These are phyloP conservation scores for Cucumis variabilis DNA, from an alignment of 331 rosid genomes.

Conservation along the genomic window DNA sequence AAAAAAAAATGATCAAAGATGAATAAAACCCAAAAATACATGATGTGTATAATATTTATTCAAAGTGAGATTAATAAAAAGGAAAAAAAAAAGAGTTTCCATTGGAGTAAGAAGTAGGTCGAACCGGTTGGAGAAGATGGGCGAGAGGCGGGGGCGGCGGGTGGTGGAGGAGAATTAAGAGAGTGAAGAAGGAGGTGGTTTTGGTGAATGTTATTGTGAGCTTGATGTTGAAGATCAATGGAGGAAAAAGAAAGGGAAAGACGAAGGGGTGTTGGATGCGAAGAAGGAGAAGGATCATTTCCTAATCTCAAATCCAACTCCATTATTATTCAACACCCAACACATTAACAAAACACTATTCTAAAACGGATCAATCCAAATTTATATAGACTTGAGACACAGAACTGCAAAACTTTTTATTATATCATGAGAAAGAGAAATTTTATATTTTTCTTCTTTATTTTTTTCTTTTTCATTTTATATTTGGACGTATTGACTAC, in stretches of 20 bases:
- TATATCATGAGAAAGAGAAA: too few species aligned
- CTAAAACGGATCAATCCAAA: not conserved
- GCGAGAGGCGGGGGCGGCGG: not conserved
- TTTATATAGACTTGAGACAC: too few species aligned
- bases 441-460: too few species aligned
- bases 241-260: conserved; percentile 1
- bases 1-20: too few species aligned
- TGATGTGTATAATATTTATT: too few species aligned
- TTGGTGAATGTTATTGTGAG: not conserved
- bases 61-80: too few species aligned
- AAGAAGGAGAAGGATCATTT: not conserved
- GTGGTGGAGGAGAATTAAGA: not conserved
- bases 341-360: too few species aligned
- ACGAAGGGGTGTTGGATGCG: not conserved
- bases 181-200: not conserved
- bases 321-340: not conserved
- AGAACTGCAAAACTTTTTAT: not conserved
- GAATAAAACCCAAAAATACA: too few species aligned
- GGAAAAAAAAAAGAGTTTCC: not conserved
- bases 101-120: not conserved
- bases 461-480: too few species aligned
- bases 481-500: too few species aligned
- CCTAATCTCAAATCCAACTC: conserved; percentile 22
- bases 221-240: not conserved
- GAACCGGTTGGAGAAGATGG: conserved; percentile 14